Conservation (phyloP, 495 filamentous ascomycete species). For the Xylaria bambusicola region DNA sequence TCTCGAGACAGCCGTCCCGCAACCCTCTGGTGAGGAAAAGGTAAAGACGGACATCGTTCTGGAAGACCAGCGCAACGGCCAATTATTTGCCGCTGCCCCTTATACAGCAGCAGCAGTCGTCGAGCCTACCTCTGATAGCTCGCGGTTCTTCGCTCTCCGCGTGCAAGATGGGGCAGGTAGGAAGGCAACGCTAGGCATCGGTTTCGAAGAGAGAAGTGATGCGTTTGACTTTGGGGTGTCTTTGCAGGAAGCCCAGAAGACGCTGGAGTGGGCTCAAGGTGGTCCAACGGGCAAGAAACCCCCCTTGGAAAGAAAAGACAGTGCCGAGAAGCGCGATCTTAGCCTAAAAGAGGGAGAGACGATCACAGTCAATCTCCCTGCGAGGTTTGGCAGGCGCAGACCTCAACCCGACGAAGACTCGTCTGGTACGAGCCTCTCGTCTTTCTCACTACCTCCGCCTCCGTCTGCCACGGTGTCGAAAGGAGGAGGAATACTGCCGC, state of each 20-base stretch:
- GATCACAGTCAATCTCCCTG: conserved; percentile 74
- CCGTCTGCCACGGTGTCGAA: conserved; percentile 37
- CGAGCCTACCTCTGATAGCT: conserved; percentile 71
- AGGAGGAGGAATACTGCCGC: conserved; percentile 49
- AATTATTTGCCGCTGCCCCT: conserved; percentile 78
- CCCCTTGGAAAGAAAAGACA: conserved; percentile 36
- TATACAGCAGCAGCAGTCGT: conserved; percentile 62
- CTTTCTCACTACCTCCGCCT: conserved; percentile 57
- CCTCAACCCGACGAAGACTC: conserved; percentile 24
- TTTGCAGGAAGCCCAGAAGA: conserved; percentile 70
- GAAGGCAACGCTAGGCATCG: conserved; percentile 78
- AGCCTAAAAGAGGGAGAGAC: conserved; percentile 83
- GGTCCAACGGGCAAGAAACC: conserved; percentile 29
- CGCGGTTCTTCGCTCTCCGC: conserved; percentile 78
- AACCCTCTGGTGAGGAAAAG: conserved; percentile 46
- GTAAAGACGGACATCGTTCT: conserved; percentile 72
- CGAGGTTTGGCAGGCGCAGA: conserved; percentile 47
- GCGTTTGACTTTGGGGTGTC: conserved; percentile 81
- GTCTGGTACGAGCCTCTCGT: conserved; percentile 32
- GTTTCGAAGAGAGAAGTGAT: conserved; percentile 80
- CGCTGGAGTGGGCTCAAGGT: conserved; percentile 42
- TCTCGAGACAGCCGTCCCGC: conserved; percentile 66
- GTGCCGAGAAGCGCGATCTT: conserved; percentile 64
- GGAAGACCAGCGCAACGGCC: conserved; percentile 67
- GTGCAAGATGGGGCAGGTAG: conserved; percentile 67